Conservation (phyloP, 139 green algal genomes). For the Picochlorum sp. region DNA sequence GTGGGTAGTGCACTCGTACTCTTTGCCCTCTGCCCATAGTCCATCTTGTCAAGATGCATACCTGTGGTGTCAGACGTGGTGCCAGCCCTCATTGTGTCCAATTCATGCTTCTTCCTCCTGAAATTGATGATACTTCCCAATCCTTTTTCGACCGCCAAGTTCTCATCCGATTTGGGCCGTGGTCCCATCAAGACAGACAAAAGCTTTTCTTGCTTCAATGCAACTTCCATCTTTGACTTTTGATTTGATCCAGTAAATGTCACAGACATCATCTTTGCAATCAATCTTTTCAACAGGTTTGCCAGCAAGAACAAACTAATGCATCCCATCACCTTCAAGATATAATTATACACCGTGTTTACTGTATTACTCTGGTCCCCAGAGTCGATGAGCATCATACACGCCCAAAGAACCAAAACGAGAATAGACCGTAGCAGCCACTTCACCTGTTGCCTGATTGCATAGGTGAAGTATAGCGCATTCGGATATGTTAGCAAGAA, state of each 20-base stretch:
- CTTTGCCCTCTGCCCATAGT: neutral
- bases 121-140: neutral
- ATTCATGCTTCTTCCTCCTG: neutral
- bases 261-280: conserved; percentile 57
- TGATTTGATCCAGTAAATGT: conserved; percentile 62
- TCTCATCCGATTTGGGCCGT: neutral
- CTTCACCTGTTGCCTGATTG: conserved; percentile 6
- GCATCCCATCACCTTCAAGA: conserved; percentile 41
- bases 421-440: conserved; percentile 20
- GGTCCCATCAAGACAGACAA: neutral
- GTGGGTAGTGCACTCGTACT: neutral
- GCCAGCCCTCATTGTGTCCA: neutral
- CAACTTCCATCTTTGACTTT: conserved; percentile 60
- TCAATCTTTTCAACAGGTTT: conserved; percentile 57
- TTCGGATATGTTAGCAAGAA: conserved; percentile 20
- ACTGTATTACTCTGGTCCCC: neutral
- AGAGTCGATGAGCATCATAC: conserved; percentile 15
- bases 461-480: conserved; percentile 26
- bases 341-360: conserved; percentile 10
- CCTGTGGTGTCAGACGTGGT: neutral
- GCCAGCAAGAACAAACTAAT: conserved; percentile 52
- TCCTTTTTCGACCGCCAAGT: neutral
- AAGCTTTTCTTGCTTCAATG: conserved; percentile 30
- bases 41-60: neutral
- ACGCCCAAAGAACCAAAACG: conserved; percentile 13